phyloP scores from a whole-genome alignment of 768 basidiomycete species.

The Podaxis sp. region DNA sequence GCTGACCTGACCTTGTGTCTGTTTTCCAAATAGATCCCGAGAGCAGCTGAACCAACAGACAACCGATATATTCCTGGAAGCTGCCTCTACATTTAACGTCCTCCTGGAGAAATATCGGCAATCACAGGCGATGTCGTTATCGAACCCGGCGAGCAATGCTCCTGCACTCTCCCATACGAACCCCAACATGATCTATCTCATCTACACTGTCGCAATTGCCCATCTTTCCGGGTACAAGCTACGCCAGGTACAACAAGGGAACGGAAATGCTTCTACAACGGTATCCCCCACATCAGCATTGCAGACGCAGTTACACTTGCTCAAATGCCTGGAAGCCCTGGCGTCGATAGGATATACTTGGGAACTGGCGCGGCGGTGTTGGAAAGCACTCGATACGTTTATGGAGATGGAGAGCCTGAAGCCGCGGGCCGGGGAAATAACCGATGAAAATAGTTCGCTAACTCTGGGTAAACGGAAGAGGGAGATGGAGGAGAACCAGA shows the following conservation, averaged over 20 bases:
- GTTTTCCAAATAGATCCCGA: conserved; percentile 15
- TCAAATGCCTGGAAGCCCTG: conserved; percentile 29
- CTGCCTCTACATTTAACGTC: conserved; percentile 27
- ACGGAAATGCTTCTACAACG: not conserved
- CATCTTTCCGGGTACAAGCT: conserved; percentile 18
- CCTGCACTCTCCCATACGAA: conserved; percentile 18
- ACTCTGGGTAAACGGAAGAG: conserved; percentile 13
- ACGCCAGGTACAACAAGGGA: conserved; percentile 14
- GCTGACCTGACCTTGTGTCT: not conserved
- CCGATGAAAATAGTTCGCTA: conserved; percentile 1
- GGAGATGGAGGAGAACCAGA: conserved; percentile 4
- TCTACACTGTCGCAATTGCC: conserved; percentile 22
- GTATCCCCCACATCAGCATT: conserved; percentile 20
- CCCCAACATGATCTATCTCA: conserved; percentile 23
- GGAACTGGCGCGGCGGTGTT: conserved; percentile 26
- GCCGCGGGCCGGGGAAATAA: conserved; percentile 6
- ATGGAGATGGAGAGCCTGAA: conserved; percentile 24
- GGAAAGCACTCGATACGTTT: conserved; percentile 23
- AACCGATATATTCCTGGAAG: conserved; percentile 20
- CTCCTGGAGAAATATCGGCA: conserved; percentile 26
- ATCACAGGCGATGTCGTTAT: conserved; percentile 1
- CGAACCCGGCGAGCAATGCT: not conserved
- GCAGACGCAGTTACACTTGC: conserved; percentile 26
- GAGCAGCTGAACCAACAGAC: conserved; percentile 17
- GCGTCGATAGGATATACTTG: conserved; percentile 25